Conservation (phyloP, 257 asterid species). For the Nicotiana noctiflora region DNA sequence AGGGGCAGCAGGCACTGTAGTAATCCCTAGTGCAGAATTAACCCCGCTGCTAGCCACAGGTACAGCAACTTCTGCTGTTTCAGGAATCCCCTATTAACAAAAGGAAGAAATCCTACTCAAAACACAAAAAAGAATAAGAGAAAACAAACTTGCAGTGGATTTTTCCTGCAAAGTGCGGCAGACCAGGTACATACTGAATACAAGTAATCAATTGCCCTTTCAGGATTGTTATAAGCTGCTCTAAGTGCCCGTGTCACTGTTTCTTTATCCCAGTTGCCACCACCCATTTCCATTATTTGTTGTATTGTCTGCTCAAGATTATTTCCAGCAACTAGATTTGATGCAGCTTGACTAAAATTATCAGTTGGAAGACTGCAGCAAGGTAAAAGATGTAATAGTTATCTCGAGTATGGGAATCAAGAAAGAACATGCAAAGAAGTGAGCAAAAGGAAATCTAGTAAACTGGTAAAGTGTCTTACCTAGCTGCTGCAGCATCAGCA, state of each 20-base stretch:
- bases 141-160: neutral
- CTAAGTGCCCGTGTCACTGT: conserved; percentile 68
- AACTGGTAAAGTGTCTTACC: conserved; percentile 24
- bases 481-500: conserved; percentile 32
- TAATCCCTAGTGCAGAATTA: conserved; percentile 31
- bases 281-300: conserved; percentile 82
- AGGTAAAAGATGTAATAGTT: conserved; percentile 16
- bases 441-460: neutral
- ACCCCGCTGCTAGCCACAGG: conserved; percentile 41
- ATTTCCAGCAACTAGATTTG: conserved; percentile 44
- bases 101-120: neutral
- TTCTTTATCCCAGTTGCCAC: conserved; percentile 82
- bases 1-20: conserved; percentile 24
- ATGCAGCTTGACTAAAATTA: conserved; percentile 39
- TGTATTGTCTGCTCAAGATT: conserved; percentile 59
- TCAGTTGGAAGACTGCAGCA: conserved; percentile 35
- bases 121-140: neutral
- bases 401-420: neutral
- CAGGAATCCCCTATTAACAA: conserved; percentile 67
- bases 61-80: conserved; percentile 53
- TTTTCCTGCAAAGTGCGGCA: neutral
- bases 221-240: conserved; percentile 78
- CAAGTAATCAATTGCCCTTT: conserved; percentile 46
- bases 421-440: neutral
- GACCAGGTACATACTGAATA: conserved; percentile 48